Base-by-base conservation (phyloP, 495 filamentous ascomycete genomes). In the Xanthoparmelia taractica region DNA sequence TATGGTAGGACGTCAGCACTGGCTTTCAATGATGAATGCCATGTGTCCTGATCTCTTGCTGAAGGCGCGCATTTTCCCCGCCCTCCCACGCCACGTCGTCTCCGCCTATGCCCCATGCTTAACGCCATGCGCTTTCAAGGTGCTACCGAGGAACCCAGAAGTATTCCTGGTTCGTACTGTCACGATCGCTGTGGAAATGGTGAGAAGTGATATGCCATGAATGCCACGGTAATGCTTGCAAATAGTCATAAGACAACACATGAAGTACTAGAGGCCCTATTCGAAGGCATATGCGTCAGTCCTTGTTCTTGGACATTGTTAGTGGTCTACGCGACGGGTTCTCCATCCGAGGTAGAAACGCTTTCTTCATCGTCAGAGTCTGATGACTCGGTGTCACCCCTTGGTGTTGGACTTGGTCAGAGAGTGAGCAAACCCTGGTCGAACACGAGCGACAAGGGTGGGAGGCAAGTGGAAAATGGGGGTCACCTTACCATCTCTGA, bases 401-500 rank as follows among this genome's bases (percentile, higher is more conserved):
- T 67, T 67, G 43, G 54, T 45, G 12, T 34, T 62, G 52, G 40
- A 41, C 41, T 45, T 50, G 34, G 61, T 67, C 50, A 63, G 57
- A 63, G 57, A 64, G 58, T 59, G 45, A 38, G 56, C 65, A 63
- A 57, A 36, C 55, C 55, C 56, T 40, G 29, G 65, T 67, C 64
- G 61, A 67, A 43, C 60, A 67, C 60, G 64, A 64, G 65, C 59
- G 61, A 67, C 57, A 61, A 40, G 60, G 60, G 12, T 47, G 47
- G 58, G 41, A 54, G 31, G 23, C 17, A 36, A 59, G 31, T 33
- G 20, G 12, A 29, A 57, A 38, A 4, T 17, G 41, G 25, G 33
- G 13, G 8, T 27, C 25, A 1, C 20, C 87, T 75, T 80, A 94
- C 88, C 85, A 87, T 77, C 84, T 76, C 66, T 84, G 84, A 36